Evolutionary conservation across 2,329 filamentous ascomycete genomes (phyloP).

Genomic region (Phoma sp.): DNA sequence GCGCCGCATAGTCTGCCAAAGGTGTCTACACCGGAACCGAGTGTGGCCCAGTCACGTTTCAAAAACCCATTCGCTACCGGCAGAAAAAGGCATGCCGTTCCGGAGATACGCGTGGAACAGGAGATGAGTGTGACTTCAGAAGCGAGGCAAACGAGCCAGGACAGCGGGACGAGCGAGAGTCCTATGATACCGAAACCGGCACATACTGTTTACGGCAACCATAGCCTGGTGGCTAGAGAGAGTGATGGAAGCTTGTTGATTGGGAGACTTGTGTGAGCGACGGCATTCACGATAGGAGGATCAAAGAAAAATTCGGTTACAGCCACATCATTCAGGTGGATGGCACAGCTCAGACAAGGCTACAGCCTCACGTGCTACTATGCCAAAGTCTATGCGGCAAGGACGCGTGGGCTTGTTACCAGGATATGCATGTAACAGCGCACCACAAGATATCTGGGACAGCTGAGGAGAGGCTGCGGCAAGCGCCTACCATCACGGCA

Average conservation of each 20-base stretch:
- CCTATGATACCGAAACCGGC: conserved; percentile 27
- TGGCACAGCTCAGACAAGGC: neutral
- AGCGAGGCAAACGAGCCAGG: conserved; percentile 25
- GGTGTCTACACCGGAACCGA: conserved; percentile 15
- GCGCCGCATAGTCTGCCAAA: conserved; percentile 10
- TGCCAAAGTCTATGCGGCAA: neutral
- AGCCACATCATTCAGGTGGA: neutral
- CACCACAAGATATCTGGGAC: too few species aligned
- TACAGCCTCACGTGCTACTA: too few species aligned
- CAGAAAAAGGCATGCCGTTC: conserved; percentile 7
- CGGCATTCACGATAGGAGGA: neutral
- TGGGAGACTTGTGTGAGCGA: conserved; percentile 24
- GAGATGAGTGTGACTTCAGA: conserved; percentile 29
- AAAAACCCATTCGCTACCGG: conserved; percentile 24
- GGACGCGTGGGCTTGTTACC: too few species aligned
- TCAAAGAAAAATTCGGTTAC: too few species aligned
- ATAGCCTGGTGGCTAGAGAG: conserved; percentile 11
- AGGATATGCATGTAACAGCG: too few species aligned
- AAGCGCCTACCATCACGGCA: too few species aligned
- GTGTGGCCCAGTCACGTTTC: conserved; percentile 16
- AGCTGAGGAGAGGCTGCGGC: too few species aligned
- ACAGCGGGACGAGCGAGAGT: conserved; percentile 28
- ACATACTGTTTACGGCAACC: conserved; percentile 22
- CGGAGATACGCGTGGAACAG: conserved; percentile 34
- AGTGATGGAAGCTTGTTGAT: conserved; percentile 27